Base-by-base conservation (phyloP, 371 early-diverging fungal species). In the Mucor sp. region DNA sequence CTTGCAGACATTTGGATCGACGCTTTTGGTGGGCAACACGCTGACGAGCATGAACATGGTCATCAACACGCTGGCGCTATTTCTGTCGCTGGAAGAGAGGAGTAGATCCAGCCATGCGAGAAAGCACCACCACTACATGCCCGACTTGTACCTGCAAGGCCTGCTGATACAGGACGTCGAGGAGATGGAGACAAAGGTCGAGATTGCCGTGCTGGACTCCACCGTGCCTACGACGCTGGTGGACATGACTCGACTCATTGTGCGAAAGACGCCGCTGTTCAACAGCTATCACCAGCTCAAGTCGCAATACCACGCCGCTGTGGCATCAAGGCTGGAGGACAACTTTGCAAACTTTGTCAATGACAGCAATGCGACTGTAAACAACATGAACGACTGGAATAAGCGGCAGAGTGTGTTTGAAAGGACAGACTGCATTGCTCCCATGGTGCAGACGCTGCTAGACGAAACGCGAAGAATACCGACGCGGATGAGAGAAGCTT, bases 41-140 rank as follows among this genome's bases (percentile, higher is more conserved):
- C 74, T 87, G 12, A 82, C 84, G 6, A 81, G 79, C n/a, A 85
- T 87, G 83, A 87, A 87, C 62, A 83, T 79, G 84, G 88, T 85
- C 63, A 87, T 87, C 69, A 87, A 87, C 50, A 85, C 88, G 1
- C 64, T 87, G 14, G 84, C 86, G 3, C 50, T 86, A 6, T 86
- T 85, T 56, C 63, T 87, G 37, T 78, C 85, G 1, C 64, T 79
- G 0, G 83, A 85, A 48, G 88, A 87, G 68, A 72, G 82, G 59
- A 80, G 76, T 59, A 83, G 84, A 33, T 87, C 88, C 2, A 84
- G 86, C 44, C 88, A 87, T 68, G 86, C 88, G 32, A 76, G 85
- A 32, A 87, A 87, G 62, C 80, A 80, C 60, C 84, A 83, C 41
- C 84, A 84, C 44, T 87, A 85, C 48, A 76, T 85, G 63, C 81